Percentiles rank a stretch among this genome's conserved stretches.
Evolutionary conservation across 116 monocot species (phyloP).

Genomic region (Zostera marina): DNA sequence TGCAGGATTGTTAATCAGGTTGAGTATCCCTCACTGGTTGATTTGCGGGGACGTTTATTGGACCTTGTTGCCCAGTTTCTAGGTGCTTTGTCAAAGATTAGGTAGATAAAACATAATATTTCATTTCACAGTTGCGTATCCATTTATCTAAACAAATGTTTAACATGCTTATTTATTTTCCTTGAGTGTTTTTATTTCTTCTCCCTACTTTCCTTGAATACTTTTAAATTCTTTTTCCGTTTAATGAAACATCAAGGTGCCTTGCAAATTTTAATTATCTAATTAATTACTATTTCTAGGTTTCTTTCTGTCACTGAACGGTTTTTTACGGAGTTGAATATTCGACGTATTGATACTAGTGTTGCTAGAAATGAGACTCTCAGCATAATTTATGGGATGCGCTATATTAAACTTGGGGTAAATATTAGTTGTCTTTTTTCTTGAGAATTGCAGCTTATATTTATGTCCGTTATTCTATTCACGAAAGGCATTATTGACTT

Average conservation of each 20-base stretch:
- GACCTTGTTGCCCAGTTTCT: slow-evolving; percentile 96
- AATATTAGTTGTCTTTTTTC: slow-evolving; percentile 6
- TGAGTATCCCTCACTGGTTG: slow-evolving; percentile 97
- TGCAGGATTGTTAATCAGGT: slow-evolving; percentile 97
- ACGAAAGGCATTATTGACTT: neutral
- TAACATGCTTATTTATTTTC: neutral
- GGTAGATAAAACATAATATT: slow-evolving; percentile 23
- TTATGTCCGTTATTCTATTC: neutral
- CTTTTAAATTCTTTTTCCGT: neutral
- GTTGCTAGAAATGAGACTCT: slow-evolving; percentile 93
- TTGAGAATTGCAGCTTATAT: neutral
- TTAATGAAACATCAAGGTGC: neutral
- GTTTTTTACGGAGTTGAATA: slow-evolving; percentile 96
- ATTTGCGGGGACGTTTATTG: slow-evolving; percentile 84
- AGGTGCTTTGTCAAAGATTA: slow-evolving; percentile 94
- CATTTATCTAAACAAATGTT: neutral
- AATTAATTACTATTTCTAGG: slow-evolving; percentile 22
- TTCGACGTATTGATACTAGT: slow-evolving; percentile 69
- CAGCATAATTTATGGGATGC: slow-evolving; percentile 99
- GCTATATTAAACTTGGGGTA: slow-evolving; percentile 99
- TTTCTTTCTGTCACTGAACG: slow-evolving; percentile 96
- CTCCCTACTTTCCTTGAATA: neutral
- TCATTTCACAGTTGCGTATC: neutral
- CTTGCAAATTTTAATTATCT: neutral
- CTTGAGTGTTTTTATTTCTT: neutral